phyloP scores from a whole-genome alignment of 2,329 filamentous ascomycete genomes.

The Botrytis byssoidea region DNA sequence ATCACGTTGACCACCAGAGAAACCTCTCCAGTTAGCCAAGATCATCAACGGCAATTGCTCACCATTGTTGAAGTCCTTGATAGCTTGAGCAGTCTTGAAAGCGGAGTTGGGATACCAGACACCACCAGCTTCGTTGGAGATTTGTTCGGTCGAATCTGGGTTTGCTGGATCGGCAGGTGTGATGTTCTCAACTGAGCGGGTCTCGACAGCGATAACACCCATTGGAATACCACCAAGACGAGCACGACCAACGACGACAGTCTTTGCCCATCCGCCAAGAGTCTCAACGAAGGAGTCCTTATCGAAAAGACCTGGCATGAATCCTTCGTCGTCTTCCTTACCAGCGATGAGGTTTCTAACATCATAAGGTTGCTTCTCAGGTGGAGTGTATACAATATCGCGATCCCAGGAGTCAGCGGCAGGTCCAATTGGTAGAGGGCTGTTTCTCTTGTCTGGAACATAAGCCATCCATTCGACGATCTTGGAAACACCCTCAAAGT shows the following conservation, averaged over 20 bases:
- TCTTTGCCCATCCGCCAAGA: constrained; percentile 94
- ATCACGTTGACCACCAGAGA: constrained; percentile 98
- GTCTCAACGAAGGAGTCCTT: constrained; percentile 95
- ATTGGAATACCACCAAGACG: constrained; percentile 95
- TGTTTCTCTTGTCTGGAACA: constrained; percentile 91
- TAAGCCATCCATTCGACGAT: constrained; percentile 99
- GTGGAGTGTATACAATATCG: constrained; percentile 78
- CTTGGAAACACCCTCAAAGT: constrained; percentile 96
- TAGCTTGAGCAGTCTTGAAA: constrained; percentile 98
- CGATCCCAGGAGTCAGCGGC: constrained; percentile 88
- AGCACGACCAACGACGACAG: constrained; percentile 93
- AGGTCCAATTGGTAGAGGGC: constrained; percentile 87
- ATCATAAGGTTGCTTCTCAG: constrained; percentile 80
- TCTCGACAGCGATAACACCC: constrained; percentile 97
- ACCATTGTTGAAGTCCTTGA: constrained; percentile 98
- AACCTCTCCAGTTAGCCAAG: constrained; percentile 99
- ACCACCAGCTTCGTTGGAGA: constrained; percentile 91
- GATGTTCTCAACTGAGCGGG: constrained; percentile 92
- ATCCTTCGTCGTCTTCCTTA: constrained; percentile 75
- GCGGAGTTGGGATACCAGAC: constrained; percentile 99
- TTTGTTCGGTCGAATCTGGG: constrained; percentile 95
- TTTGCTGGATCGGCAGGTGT: constrained; percentile 96
- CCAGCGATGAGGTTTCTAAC: constrained; percentile 91
- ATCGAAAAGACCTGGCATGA: constrained; percentile 90
- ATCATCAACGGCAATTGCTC: constrained; percentile 99